A percentile compares a stretch with the other conserved stretches of the same genome.
Evolutionary conservation across 2,329 filamentous ascomycete genomes (phyloP).

Genomic region (Beauveria brongniartii): DNA sequence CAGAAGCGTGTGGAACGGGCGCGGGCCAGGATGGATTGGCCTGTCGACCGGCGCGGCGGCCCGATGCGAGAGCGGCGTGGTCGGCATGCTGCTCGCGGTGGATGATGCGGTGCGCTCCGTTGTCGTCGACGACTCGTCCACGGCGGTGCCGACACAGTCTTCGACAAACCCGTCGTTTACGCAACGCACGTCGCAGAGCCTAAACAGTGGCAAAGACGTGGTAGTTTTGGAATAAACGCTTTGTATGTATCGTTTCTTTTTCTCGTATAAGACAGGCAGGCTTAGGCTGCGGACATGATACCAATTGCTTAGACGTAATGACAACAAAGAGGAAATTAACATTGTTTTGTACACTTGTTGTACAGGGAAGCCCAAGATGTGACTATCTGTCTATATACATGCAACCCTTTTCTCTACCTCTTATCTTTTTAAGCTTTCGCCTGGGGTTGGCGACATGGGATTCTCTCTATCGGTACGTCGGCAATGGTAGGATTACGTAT

Average conservation of each 20-base stretch:
- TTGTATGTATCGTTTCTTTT: background rate
- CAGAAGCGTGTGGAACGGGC: slow-evolving; percentile 36
- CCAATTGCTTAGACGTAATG: slow-evolving; percentile 4
- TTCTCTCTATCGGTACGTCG: background rate
- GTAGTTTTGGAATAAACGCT: slow-evolving; percentile 8
- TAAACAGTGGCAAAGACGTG: background rate
- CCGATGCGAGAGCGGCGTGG: slow-evolving; percentile 29
- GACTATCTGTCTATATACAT: background rate
- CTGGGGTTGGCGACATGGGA: background rate
- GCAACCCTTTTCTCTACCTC: background rate
- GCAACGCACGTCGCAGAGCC: background rate
- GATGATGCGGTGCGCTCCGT: slow-evolving; percentile 38
- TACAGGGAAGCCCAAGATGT: background rate
- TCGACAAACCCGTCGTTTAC: background rate
- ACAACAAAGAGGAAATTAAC: background rate
- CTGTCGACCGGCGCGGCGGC: slow-evolving; percentile 40
- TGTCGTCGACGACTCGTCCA: slow-evolving; percentile 7
- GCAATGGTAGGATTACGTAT: background rate
- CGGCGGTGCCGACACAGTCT: background rate
- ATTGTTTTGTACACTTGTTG: background rate
- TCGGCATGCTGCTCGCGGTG: slow-evolving; percentile 39
- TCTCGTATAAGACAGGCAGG: background rate
- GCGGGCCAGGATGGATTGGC: slow-evolving; percentile 39
- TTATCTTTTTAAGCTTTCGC: background rate
- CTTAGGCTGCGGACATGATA: background rate